Evolutionary conservation across 2,329 filamentous ascomycete genomes (phyloP).

Genomic region (Aspergillus sp.): DNA sequence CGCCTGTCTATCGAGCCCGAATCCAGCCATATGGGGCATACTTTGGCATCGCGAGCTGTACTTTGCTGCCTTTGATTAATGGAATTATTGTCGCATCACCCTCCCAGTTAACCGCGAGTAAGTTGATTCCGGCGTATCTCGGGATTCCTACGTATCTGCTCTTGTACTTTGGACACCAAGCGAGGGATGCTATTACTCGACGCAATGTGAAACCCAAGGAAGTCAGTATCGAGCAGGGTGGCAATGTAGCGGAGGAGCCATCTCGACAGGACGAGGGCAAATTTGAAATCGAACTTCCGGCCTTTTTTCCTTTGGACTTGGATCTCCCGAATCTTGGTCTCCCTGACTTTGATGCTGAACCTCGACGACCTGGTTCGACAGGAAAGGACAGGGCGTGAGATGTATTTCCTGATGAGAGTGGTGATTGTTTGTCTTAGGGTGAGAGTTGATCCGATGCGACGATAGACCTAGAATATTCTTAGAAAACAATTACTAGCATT

Average conservation of each 20-base stretch:
- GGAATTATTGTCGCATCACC: constrained; percentile 68
- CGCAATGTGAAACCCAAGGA: constrained; percentile 17
- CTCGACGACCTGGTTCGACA: no score
- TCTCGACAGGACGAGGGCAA: neutral
- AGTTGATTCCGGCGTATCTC: constrained; percentile 61
- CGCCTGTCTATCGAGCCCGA: constrained; percentile 46
- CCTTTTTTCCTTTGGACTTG: no score
- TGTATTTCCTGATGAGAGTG: no score
- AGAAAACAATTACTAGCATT: no score
- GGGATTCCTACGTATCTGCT: constrained; percentile 57
- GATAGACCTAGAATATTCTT: no score
- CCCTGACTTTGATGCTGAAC: no score
- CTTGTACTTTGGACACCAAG: constrained; percentile 49
- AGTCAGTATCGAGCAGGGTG: constrained; percentile 44
- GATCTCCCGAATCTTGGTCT: no score
- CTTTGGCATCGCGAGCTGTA: constrained; percentile 46
- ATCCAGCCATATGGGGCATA: constrained; percentile 64
- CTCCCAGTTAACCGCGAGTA: constrained; percentile 51
- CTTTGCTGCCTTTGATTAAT: constrained; percentile 64
- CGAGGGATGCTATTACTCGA: neutral
- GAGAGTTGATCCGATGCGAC: no score
- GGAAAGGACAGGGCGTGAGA: no score
- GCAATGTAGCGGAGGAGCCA: constrained; percentile 22
- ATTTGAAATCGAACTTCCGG: no score
- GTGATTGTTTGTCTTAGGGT: no score